A percentile compares a stretch with the other conserved stretches of the same genome.
These are phyloP conservation scores for Suillus luteus DNA, from an alignment of 768 basidiomycete species.

Conservation along the genomic window DNA sequence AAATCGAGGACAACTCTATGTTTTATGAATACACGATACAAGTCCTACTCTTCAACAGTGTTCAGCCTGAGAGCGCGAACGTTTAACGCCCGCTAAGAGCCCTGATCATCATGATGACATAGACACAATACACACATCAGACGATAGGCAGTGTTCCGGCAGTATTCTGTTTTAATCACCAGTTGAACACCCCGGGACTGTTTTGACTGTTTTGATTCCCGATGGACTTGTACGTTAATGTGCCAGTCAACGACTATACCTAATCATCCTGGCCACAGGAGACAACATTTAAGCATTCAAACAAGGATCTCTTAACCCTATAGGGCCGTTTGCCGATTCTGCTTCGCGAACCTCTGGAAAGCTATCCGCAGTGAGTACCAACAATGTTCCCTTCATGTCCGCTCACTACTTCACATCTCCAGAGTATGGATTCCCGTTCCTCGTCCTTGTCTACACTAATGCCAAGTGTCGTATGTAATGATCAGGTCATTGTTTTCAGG, in stretches of 20 bases:
- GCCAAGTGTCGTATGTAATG: constrained; percentile 6
- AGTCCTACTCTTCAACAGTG: not conserved
- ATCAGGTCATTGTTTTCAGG: constrained; percentile 16
- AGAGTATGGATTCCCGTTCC: constrained; percentile 16
- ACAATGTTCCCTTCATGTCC: constrained; percentile 5
- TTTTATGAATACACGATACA: not conserved
- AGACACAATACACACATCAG: constrained; percentile 10
- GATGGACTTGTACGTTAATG: constrained; percentile 10
- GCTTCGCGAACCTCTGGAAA: constrained; percentile 13
- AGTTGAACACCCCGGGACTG: not conserved
- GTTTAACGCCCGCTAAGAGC: not conserved
- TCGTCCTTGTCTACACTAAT: constrained; percentile 16
- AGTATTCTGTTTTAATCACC: not conserved
- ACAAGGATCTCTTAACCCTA: constrained; percentile 16
- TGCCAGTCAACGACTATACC: constrained; percentile 11
- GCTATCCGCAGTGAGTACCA: constrained; percentile 15
- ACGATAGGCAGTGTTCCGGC: not conserved
- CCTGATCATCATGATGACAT: not conserved
- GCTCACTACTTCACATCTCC: constrained; percentile 14
- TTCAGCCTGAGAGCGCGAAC: not conserved
- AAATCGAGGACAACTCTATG: not conserved
- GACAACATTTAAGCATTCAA: not conserved
- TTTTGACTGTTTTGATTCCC: not conserved
- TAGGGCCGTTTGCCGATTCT: constrained; percentile 20
- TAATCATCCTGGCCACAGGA: not conserved